Percentiles rank a stretch among this genome's conserved stretches.
Evolutionary conservation across 1,284 basidiomycete species (phyloP).

Genomic region (Mycosarcoma mackinlayi): DNA sequence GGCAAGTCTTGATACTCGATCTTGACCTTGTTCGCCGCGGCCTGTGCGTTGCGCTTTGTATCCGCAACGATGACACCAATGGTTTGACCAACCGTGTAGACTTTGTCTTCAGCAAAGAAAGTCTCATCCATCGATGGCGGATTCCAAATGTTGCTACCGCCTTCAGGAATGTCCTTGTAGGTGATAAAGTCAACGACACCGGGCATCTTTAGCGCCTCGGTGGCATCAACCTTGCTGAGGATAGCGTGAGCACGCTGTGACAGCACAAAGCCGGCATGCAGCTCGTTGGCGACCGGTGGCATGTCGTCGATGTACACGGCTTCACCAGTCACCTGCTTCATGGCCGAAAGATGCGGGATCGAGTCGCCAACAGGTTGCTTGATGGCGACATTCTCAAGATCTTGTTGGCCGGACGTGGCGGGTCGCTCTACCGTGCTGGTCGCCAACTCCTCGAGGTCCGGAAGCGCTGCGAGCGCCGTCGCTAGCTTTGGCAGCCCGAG

Average conservation of each 20-base stretch:
- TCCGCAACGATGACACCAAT: slow-evolving; percentile 68
- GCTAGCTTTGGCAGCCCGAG: slow-evolving; percentile 33
- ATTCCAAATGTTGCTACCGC: slow-evolving; percentile 68
- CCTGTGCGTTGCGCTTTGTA: slow-evolving; percentile 67
- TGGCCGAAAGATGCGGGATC: slow-evolving; percentile 65
- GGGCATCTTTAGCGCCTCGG: slow-evolving; percentile 61
- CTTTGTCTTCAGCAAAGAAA: slow-evolving; percentile 68
- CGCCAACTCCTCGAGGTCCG: slow-evolving; percentile 50
- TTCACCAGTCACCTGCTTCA: slow-evolving; percentile 69
- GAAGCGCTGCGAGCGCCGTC: slow-evolving; percentile 9
- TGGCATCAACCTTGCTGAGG: slow-evolving; percentile 62
- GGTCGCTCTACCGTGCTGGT: slow-evolving; percentile 42
- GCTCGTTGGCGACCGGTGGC: slow-evolving; percentile 63
- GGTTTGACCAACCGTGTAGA: slow-evolving; percentile 65
- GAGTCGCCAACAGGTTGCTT: slow-evolving; percentile 58
- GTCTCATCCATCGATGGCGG: slow-evolving; percentile 67
- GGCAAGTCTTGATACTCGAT: slow-evolving; percentile 68
- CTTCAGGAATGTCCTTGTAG: slow-evolving; percentile 62
- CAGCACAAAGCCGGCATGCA: slow-evolving; percentile 66
- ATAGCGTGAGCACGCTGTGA: slow-evolving; percentile 67
- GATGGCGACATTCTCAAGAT: slow-evolving; percentile 55
- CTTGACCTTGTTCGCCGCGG: slow-evolving; percentile 65
- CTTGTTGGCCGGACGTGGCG: slow-evolving; percentile 51
- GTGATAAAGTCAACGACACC: slow-evolving; percentile 66
- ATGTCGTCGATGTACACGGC: slow-evolving; percentile 69